phyloP scores from a whole-genome alignment of 2,329 filamentous ascomycete genomes.

The Dactylellina leptospora region DNA sequence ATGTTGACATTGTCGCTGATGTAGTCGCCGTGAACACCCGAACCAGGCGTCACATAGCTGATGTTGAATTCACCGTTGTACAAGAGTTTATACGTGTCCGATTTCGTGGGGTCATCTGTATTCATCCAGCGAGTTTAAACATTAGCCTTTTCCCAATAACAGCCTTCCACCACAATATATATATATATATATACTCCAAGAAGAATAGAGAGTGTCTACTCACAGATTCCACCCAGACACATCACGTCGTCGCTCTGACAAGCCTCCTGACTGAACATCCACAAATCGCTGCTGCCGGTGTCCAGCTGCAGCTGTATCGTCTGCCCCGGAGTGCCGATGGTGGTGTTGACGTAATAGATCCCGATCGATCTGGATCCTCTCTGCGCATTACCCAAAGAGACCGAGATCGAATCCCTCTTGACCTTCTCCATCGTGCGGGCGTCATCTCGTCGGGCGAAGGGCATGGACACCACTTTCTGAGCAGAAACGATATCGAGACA shows the following conservation, averaged over 20 bases:
- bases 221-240: conserved; percentile 44
- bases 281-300: conserved; percentile 71
- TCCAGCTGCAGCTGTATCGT: conserved; percentile 68
- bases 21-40: conserved; percentile 48
- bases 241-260: conserved; percentile 22
- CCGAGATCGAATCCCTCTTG: conserved; percentile 36
- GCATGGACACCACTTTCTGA: conserved; percentile 38
- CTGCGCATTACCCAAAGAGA: conserved; percentile 40
- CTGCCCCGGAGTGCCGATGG: conserved; percentile 68
- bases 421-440: conserved; percentile 34
- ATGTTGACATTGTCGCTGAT: conserved; percentile 34
- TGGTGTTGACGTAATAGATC: conserved; percentile 66
- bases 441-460: conserved; percentile 46
- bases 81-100: conserved; percentile 24
- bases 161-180: neutral
- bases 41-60: conserved; percentile 46
- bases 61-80: conserved; percentile 49
- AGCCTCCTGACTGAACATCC: conserved; percentile 61
- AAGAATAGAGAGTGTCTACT: conserved; percentile 4
- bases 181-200: neutral
- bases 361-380: conserved; percentile 37
- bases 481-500: conserved; percentile 13
- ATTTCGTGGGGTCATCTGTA: conserved; percentile 15
- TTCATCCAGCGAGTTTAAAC: neutral
- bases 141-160: conserved; percentile 1